These are phyloP conservation scores for Akanthomyces uredinophilus DNA, from an alignment of 2,329 filamentous ascomycete genomes.

Conservation along the genomic window DNA sequence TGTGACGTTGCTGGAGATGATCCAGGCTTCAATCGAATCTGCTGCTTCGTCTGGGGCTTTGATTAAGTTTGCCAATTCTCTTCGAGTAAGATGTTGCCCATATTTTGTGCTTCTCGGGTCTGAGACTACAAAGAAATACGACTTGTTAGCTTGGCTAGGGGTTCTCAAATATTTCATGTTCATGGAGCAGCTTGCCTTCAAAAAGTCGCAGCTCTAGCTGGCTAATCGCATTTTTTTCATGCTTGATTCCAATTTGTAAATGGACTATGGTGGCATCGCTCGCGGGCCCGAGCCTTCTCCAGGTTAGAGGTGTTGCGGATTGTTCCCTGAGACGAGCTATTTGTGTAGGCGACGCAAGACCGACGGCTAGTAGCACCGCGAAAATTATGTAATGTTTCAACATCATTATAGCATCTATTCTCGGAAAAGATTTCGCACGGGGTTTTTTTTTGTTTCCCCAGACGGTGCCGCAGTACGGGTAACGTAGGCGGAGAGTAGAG, in stretches of 20 bases:
- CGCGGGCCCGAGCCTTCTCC: neutral
- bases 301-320: neutral
- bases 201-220: conserved; percentile 4
- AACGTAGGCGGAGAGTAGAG: no score
- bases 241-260: conserved; percentile 6
- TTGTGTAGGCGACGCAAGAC: neutral
- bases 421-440: no score
- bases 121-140: neutral
- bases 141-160: neutral
- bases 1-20: neutral
- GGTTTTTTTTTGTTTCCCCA: neutral
- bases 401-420: neutral
- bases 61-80: neutral
- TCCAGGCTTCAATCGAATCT: neutral
- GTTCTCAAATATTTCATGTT: neutral
- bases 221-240: neutral
- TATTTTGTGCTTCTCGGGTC: conserved; percentile 1
- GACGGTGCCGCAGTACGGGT: neutral
- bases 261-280: neutral
- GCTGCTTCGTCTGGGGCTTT: neutral
- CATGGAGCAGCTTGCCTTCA: neutral
- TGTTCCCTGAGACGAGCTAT: neutral
- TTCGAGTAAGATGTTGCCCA: neutral
- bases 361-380: neutral
- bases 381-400: neutral